Evolutionary conservation across 1,139 yeast genomes (phyloP).

Genomic region (Wickerhamomyces sp.): DNA sequence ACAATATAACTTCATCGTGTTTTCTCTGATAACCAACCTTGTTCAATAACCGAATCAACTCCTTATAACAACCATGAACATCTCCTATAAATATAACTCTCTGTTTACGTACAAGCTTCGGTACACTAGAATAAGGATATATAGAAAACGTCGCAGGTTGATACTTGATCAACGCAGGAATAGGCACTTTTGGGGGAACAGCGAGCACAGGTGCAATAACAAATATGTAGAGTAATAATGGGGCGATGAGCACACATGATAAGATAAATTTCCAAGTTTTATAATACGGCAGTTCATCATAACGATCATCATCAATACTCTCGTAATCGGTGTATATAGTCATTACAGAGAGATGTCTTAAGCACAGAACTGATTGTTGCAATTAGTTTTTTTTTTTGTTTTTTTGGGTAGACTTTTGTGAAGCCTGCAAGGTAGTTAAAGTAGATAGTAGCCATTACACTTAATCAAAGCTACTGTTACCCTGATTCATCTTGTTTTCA

Average conservation of each 20-base stretch:
- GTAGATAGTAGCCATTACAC: too few relatives aligned
- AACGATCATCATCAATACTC: background rate
- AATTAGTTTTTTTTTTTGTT: too few relatives aligned
- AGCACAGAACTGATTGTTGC: too few relatives aligned
- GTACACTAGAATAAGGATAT: too few relatives aligned
- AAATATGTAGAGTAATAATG: conserved; percentile 3
- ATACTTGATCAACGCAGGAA: conserved; percentile 1
- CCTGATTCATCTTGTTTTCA: too few relatives aligned
- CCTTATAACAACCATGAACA: conserved; percentile 72
- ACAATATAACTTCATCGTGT: conserved; percentile 57
- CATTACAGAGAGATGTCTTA: too few relatives aligned
- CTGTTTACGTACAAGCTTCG: too few relatives aligned
- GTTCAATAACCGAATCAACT: conserved; percentile 47
- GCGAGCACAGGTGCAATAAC: conserved; percentile 2
- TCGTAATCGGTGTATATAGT: background rate
- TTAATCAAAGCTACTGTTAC: too few relatives aligned
- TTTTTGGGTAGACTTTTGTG: too few relatives aligned
- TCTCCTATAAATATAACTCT: conserved; percentile 77
- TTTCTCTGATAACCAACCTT: conserved; percentile 40
- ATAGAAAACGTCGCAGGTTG: too few relatives aligned
- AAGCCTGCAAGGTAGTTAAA: too few relatives aligned
- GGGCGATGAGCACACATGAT: background rate
- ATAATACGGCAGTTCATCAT: background rate
- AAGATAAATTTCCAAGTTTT: background rate
- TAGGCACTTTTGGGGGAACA: background rate